Evolutionary conservation across 768 basidiomycete species (phyloP), one percentile per base, ranked within the genome.

Genomic region (Cyclocybe cylindracea): DNA sequence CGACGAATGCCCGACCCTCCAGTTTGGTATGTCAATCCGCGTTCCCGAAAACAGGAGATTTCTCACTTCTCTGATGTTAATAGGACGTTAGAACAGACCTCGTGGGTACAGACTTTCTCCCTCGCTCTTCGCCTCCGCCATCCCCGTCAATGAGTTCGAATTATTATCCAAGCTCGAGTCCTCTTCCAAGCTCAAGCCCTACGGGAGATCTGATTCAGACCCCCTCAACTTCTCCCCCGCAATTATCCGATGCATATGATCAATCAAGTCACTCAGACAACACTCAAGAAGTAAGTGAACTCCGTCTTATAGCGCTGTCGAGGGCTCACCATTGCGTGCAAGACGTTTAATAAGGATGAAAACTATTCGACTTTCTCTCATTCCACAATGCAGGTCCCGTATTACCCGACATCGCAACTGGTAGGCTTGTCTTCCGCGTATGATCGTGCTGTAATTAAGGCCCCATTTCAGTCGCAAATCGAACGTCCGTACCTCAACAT

Each of bases 91-190:
- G 55, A 55, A 58, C 48, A 48, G 54, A 54, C 13, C 50, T 58
- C 56, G 54, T 59, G 56, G 59, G 61, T 60, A 57, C 47, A 44
- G 55, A 58, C 49, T 55, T 58, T 42, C 50, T 56, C 48, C 54
- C 50, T 46, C 58, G 55, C 57, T 62, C 61, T 40, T 60, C 62
- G 49, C 64, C 61, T 46, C 59, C 58, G 53, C 58, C 58, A 50
- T 66, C 64, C 16, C 59, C 64, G 44, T 58, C 62, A 46, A 60
- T 59, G 60, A 54, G 46, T 46, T 59, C 62, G 14, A 57, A 54
- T 48, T 70, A 70, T 39, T 60, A 68, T 34, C 79, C 77, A 24
- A 76, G 73, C 53, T 83, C 82, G 8, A 83, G 79, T 55, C 79
- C 82, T 18, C 40, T 61, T 41, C 56, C 64, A 10, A 59, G 50